These are phyloP conservation scores for Candida peoriensis DNA, from an alignment of 805 yeast species.

Conservation along the genomic window DNA sequence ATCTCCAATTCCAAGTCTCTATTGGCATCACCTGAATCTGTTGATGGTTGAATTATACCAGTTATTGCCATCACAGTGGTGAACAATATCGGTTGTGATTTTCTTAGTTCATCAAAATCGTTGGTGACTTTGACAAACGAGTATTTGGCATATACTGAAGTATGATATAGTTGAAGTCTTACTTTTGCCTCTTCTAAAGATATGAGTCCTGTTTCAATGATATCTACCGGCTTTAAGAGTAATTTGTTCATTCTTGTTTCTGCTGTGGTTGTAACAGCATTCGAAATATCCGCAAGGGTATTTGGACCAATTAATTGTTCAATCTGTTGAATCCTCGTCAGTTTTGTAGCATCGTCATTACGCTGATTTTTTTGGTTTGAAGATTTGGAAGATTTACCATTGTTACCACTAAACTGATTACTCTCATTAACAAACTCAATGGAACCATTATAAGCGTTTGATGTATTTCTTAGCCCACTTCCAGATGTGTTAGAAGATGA, in stretches of 20 bases:
- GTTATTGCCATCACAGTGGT: conserved; percentile 61
- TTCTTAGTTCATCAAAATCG: conserved; percentile 40
- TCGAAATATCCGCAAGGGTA: conserved; percentile 40
- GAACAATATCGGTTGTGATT: conserved; percentile 55
- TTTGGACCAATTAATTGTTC: conserved; percentile 36
- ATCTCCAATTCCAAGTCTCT: conserved; percentile 45
- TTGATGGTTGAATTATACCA: conserved; percentile 35
- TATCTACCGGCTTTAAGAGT: conserved; percentile 32
- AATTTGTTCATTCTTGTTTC: conserved; percentile 26
- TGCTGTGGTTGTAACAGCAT: conserved; percentile 40
- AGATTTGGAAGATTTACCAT: not conserved
- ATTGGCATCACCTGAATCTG: conserved; percentile 29
- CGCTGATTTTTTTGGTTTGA: not conserved
- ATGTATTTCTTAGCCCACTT: conserved; percentile 2
- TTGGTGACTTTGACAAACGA: conserved; percentile 57
- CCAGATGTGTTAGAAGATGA: conserved; percentile 5
- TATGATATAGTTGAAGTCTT: conserved; percentile 47
- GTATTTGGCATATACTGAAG: conserved; percentile 38
- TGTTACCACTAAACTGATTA: conserved; percentile 6
- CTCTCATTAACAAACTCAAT: conserved; percentile 7
- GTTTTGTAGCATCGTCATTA: conserved; percentile 21
- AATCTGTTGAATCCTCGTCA: conserved; percentile 30
- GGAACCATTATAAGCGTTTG: not conserved
- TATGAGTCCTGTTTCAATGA: conserved; percentile 53
- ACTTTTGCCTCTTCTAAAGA: conserved; percentile 52